These are phyloP conservation scores for Crithidia thermophila DNA, from an alignment of 208 protist species.

Conservation along the genomic window DNA sequence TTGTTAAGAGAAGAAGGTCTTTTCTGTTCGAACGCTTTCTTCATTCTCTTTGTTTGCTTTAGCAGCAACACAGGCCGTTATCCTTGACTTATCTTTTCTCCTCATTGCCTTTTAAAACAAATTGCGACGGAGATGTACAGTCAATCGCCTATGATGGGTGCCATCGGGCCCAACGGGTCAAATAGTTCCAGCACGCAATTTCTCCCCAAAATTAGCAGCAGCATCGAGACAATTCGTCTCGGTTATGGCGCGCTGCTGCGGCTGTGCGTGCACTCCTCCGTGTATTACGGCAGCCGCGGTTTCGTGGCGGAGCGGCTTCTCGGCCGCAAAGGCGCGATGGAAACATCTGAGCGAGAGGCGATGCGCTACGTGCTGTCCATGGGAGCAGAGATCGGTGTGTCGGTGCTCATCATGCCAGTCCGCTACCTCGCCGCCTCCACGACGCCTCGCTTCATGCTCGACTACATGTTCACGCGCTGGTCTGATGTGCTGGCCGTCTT, in stretches of 20 bases:
- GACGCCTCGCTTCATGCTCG: slow-evolving; percentile 79
- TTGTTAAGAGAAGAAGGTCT: background rate
- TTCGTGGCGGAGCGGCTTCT: slow-evolving; percentile 54
- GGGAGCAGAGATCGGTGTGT: slow-evolving; percentile 61
- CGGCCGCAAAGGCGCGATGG: slow-evolving; percentile 32
- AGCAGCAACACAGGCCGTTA: background rate
- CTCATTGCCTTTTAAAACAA: background rate
- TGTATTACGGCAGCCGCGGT: slow-evolving; percentile 60
- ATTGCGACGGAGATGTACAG: background rate
- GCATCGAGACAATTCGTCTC: slow-evolving; percentile 62
- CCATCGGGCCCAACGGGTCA: slow-evolving; percentile 10
- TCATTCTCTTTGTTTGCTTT: background rate
- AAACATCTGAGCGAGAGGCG: slow-evolving; percentile 30
- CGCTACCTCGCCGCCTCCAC: slow-evolving; percentile 78
- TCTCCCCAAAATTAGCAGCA: slow-evolving; percentile 54
- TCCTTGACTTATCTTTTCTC: background rate
- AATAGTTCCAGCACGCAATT: slow-evolving; percentile 28
- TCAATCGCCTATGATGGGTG: slow-evolving; percentile 14
- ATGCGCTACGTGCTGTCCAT: slow-evolving; percentile 61
- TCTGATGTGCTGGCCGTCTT: slow-evolving; percentile 62
- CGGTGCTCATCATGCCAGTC: slow-evolving; percentile 58
- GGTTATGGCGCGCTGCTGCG: slow-evolving; percentile 67
- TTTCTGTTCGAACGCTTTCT: background rate
- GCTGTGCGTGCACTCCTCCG: slow-evolving; percentile 57
- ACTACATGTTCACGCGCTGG: slow-evolving; percentile 75